Percentiles rank a stretch among this genome's conserved stretches.
These are phyloP conservation scores for Megacollybia platyphylla DNA, from an alignment of 1,284 basidiomycete species.

Conservation along the genomic window DNA sequence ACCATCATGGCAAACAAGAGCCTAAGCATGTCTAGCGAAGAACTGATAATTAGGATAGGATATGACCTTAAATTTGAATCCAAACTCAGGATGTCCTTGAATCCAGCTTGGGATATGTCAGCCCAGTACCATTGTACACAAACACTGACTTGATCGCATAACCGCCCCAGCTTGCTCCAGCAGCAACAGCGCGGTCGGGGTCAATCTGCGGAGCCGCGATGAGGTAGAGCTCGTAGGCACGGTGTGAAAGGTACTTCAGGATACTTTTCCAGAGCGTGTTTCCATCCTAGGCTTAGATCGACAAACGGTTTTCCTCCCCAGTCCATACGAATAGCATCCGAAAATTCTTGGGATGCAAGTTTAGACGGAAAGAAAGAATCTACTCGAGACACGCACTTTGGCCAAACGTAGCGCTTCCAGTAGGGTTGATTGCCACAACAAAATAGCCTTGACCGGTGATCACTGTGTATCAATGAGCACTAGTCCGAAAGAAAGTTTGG, in stretches of 20 bases:
- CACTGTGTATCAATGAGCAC: constrained; percentile 22
- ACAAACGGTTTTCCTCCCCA: constrained; percentile 85
- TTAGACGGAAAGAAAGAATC: background rate
- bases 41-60: background rate
- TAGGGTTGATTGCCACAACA: constrained; percentile 71
- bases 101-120: constrained; percentile 60
- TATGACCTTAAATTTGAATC: constrained; percentile 65
- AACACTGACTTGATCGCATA: constrained; percentile 64
- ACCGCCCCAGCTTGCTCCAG: constrained; percentile 73
- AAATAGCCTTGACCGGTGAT: constrained; percentile 81
- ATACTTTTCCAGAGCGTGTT: constrained; percentile 52
- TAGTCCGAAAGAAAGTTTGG: background rate
- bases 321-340: constrained; percentile 64
- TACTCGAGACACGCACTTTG: constrained; percentile 36
- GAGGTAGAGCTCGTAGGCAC: background rate
- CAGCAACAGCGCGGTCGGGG: constrained; percentile 65
- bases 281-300: constrained; percentile 70
- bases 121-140: constrained; percentile 2
- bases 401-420: constrained; percentile 76
- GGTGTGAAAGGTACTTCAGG: constrained; percentile 42
- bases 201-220: constrained; percentile 45
- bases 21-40: constrained; percentile 18
- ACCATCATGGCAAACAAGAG: constrained; percentile 79
- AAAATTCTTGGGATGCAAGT: constrained; percentile 44
- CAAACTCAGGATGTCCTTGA: constrained; percentile 80